phyloP scores from a whole-genome alignment of 2,329 filamentous ascomycete species.

The Colletotrichum sp. region DNA sequence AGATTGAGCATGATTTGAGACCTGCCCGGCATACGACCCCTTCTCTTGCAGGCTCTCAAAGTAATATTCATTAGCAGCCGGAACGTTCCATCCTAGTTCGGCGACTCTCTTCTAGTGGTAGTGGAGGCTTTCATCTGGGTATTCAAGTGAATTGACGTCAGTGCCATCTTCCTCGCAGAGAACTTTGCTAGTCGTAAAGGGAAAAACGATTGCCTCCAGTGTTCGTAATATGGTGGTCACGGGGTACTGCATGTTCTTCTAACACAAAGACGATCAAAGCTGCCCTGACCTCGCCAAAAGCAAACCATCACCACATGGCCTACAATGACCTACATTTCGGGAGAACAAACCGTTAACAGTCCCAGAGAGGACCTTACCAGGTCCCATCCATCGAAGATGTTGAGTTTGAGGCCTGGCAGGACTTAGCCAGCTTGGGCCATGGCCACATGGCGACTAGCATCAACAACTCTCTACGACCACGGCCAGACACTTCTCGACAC shows the following conservation, averaged over 20 bases:
- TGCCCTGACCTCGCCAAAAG: not conserved
- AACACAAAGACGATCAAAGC: not conserved
- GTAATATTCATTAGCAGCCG: not conserved
- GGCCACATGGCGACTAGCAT: not conserved
- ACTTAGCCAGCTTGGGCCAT: not conserved
- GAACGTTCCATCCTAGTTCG: not conserved
- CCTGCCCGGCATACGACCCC: not conserved
- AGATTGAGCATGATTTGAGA: not conserved
- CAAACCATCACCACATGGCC: not conserved
- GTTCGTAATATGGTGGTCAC: not conserved
- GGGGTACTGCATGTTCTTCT: not conserved
- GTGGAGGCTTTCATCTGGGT: not conserved
- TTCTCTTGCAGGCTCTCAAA: not conserved
- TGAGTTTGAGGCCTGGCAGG: not conserved
- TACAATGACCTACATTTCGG: not conserved
- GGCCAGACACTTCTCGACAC: not conserved
- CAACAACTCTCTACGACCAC: not conserved
- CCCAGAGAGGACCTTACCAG: not conserved
- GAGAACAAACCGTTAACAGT: not conserved
- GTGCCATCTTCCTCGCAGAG: not conserved
- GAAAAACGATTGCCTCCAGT: not conserved
- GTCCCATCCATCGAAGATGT: not conserved
- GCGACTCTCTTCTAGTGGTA: not conserved
- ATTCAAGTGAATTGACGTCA: not conserved
- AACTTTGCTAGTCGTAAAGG: not conserved